These are phyloP conservation scores for Tricholoma hemisulphureum DNA, from an alignment of 768 basidiomycete species.

Conservation along the genomic window DNA sequence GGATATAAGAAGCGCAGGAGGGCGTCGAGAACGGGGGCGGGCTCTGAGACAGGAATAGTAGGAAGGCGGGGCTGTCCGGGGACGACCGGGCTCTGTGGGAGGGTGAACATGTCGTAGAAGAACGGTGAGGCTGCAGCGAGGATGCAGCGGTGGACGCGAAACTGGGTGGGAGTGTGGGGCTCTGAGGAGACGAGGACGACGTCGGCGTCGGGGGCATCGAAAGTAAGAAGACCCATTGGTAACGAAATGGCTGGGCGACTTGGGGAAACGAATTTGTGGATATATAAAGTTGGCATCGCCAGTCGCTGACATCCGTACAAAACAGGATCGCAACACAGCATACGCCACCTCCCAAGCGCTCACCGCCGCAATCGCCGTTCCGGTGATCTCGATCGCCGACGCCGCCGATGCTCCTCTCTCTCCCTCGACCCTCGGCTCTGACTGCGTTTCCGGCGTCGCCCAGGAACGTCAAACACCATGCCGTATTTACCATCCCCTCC, in stretches of 20 bases:
- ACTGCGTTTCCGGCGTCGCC: slow-evolving; percentile 49
- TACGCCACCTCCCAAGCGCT: too few relatives aligned
- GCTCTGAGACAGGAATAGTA: slow-evolving; percentile 54
- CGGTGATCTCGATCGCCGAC: slow-evolving; percentile 42
- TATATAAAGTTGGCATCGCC: too few relatives aligned
- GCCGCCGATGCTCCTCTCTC: slow-evolving; percentile 29
- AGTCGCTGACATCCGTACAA: too few relatives aligned
- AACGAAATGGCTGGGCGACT: too few relatives aligned
- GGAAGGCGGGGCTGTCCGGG: slow-evolving; percentile 32
- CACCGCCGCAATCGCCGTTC: slow-evolving; percentile 11
- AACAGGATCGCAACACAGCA: too few relatives aligned
- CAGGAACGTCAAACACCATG: slow-evolving; percentile 82
- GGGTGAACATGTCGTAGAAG: slow-evolving; percentile 65
- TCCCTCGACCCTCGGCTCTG: slow-evolving; percentile 47
- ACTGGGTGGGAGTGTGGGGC: slow-evolving; percentile 39
- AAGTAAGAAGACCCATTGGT: slow-evolving; percentile 28
- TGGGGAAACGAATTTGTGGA: too few relatives aligned
- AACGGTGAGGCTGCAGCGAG: slow-evolving; percentile 64
- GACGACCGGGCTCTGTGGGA: slow-evolving; percentile 46
- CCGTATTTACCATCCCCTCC: slow-evolving; percentile 54
- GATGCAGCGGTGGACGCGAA: slow-evolving; percentile 61
- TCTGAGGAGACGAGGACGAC: slow-evolving; percentile 47
- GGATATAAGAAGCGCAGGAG: slow-evolving; percentile 66
- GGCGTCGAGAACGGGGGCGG: slow-evolving; percentile 39
- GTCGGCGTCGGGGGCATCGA: slow-evolving; percentile 52